Evolutionary conservation across 2,329 filamentous ascomycete genomes (phyloP).

Genomic region (Alternaria ethzedia): DNA sequence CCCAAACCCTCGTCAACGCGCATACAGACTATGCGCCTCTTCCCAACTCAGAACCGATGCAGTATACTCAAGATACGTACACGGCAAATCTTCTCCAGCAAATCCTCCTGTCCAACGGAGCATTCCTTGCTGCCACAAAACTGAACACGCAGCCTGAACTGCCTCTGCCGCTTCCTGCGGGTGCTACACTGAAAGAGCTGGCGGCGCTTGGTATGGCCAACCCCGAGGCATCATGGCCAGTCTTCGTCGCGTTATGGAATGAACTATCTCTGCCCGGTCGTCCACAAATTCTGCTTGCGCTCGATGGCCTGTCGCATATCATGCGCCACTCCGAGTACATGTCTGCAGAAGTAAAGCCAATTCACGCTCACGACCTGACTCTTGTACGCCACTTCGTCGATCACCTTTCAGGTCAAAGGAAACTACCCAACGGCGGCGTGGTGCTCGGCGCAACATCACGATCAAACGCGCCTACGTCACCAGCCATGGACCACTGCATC

Average conservation of each 20-base stretch:
- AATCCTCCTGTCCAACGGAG: constrained; percentile 74
- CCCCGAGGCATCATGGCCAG: constrained; percentile 76
- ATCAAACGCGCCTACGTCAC: constrained; percentile 70
- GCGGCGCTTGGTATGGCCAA: constrained; percentile 73
- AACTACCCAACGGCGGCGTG: constrained; percentile 75
- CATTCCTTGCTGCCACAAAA: constrained; percentile 63
- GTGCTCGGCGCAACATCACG: constrained; percentile 76
- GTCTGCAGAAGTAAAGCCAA: constrained; percentile 69
- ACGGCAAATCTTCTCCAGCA: constrained; percentile 75
- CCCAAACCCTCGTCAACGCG: constrained; percentile 79
- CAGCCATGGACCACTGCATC: constrained; percentile 73
- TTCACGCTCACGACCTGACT: constrained; percentile 86
- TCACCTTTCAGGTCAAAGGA: constrained; percentile 61
- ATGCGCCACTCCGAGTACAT: constrained; percentile 82
- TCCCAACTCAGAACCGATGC: constrained; percentile 57
- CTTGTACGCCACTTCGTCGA: constrained; percentile 78
- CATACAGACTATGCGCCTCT: constrained; percentile 81
- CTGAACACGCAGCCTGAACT: constrained; percentile 64
- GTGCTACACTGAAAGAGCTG: constrained; percentile 70
- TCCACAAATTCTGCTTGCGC: constrained; percentile 72
- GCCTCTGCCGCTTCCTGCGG: constrained; percentile 63
- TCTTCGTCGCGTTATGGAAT: constrained; percentile 80
- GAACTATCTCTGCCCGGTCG: constrained; percentile 70
- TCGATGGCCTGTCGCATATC: constrained; percentile 82
- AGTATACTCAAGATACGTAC: constrained; percentile 81